Conservation (phyloP, 345 rosid species). For the Rhodamnia argentea region DNA sequence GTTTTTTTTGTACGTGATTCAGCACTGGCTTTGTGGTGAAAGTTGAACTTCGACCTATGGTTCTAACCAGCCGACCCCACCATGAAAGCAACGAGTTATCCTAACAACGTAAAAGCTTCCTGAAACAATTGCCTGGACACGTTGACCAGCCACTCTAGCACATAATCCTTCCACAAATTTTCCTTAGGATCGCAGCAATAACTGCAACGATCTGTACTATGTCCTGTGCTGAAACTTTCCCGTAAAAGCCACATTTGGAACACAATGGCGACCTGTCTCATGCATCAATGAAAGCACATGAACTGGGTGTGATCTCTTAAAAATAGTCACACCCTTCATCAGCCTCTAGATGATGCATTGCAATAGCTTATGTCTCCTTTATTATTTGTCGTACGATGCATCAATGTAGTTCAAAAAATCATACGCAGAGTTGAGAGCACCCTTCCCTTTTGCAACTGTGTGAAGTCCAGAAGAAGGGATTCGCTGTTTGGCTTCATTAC, state of each 20-base stretch:
- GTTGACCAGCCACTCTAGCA: background rate
- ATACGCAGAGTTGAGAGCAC: background rate
- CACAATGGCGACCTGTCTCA: too few species aligned
- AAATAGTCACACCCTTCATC: too few species aligned
- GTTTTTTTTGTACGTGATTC: too few species aligned
- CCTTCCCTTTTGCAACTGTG: background rate
- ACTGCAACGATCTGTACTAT: background rate
- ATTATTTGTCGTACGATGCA: background rate
- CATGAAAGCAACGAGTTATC: background rate
- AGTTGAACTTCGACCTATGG: slow-evolving; percentile 2
- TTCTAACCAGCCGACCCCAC: background rate
- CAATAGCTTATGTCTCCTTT: background rate
- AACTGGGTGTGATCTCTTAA: background rate
- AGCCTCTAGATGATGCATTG: background rate
- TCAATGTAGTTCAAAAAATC: background rate
- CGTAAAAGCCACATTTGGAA: background rate
- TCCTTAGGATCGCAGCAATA: background rate
- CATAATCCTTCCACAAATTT: background rate
- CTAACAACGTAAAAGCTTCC: background rate
- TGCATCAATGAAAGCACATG: background rate
- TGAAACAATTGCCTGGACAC: background rate
- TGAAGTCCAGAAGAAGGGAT: background rate
- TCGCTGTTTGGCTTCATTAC: slow-evolving; percentile 9
- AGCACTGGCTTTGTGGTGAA: slow-evolving; percentile 49
- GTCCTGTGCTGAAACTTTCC: background rate